Evolutionary conservation across 164 flowering plant genomes (phyloP).

Genomic region (Berberis vulgaris): DNA sequence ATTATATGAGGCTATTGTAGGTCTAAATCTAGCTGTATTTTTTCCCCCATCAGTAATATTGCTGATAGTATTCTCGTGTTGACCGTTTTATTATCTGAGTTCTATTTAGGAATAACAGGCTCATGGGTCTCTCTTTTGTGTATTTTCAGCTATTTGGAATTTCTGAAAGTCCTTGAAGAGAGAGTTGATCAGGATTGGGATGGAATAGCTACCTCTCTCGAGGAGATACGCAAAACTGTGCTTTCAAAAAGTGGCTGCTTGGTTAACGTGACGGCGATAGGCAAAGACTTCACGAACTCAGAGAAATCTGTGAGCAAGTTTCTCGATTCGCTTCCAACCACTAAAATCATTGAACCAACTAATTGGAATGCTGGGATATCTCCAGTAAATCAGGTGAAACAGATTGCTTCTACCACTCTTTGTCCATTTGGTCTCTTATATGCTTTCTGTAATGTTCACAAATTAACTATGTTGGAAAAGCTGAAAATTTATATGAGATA

Average conservation of each 20-base stretch:
- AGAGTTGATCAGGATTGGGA: constrained; percentile 88
- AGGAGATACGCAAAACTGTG: constrained; percentile 79
- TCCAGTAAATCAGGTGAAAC: constrained; percentile 63
- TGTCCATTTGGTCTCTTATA: neutral
- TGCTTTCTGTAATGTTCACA: neutral
- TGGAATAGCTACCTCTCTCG: constrained; percentile 73
- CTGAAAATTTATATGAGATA: too few relatives aligned
- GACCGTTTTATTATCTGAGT: too few relatives aligned
- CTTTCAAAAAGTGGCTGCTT: constrained; percentile 74
- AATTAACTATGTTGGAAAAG: neutral
- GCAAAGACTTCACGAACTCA: constrained; percentile 52
- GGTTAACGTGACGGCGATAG: constrained; percentile 84
- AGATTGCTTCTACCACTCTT: neutral
- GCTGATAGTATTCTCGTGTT: too few relatives aligned
- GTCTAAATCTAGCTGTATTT: too few relatives aligned
- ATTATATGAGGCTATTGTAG: too few relatives aligned
- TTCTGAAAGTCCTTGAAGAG: constrained; percentile 59
- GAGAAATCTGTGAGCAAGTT: constrained; percentile 72
- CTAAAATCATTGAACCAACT: constrained; percentile 18
- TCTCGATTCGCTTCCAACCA: constrained; percentile 78
- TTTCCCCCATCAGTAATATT: too few relatives aligned
- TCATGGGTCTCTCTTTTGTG: neutral
- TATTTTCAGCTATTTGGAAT: constrained; percentile 71
- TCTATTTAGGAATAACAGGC: too few relatives aligned
- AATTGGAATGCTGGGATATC: constrained; percentile 60